A percentile compares a stretch with the other conserved stretches of the same genome.
Conservation (phyloP, 179 eudicot genomes). For the Spinacia oleracea region DNA sequence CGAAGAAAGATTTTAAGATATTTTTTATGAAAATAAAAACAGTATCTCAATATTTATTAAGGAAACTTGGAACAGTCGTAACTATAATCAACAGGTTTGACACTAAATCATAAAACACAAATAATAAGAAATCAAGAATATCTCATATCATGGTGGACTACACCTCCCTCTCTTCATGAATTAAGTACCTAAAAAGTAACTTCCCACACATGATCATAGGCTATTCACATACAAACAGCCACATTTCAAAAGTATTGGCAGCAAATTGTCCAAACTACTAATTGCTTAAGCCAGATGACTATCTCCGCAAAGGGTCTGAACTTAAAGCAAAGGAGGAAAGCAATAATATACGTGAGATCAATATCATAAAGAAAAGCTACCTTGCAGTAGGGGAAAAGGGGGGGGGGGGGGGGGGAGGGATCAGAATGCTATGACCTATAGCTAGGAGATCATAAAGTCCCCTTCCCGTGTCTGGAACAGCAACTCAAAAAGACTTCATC, state of each 20-base stretch:
- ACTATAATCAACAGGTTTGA: background rate
- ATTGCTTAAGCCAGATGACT: background rate
- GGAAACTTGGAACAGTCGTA: background rate
- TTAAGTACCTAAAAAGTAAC: background rate
- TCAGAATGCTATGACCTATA: background rate
- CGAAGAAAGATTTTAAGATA: slow-evolving; percentile 9
- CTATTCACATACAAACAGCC: background rate
- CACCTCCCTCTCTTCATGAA: background rate
- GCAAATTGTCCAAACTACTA: background rate
- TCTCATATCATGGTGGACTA: background rate
- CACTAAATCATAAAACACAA: background rate
- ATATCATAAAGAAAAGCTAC: background rate
- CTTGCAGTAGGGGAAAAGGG: background rate
- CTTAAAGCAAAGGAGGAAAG: background rate
- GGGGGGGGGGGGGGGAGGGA: no score
- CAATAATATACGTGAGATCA: background rate
- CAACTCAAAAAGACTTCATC: background rate
- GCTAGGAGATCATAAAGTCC: background rate
- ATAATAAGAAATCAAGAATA: background rate
- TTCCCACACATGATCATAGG: background rate
- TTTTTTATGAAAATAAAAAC: slow-evolving; percentile 1
- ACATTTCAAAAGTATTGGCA: background rate
- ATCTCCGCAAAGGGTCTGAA: background rate
- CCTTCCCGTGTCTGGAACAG: background rate
- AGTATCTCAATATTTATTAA: background rate